Evolutionary conservation across 257 asterid species (phyloP).

Genomic region (Solanum dulcamara): DNA sequence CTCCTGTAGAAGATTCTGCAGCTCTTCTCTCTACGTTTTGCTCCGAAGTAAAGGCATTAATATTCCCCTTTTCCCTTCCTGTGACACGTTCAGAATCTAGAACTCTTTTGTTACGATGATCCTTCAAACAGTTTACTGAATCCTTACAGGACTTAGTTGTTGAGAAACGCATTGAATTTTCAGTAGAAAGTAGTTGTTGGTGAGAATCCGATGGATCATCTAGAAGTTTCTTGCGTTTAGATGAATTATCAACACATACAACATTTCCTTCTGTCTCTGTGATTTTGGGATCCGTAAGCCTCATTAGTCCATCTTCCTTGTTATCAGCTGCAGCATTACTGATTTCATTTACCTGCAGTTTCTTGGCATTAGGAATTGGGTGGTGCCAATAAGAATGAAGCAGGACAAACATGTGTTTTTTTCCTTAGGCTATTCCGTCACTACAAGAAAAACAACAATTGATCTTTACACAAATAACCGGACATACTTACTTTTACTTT

Average conservation of each 20-base stretch:
- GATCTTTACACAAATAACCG: too few relatives aligned
- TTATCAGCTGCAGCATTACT: background rate
- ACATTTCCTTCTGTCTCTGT: conserved; percentile 1
- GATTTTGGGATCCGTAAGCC: background rate
- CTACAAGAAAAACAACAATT: background rate
- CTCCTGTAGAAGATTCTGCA: conserved; percentile 28
- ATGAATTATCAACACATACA: conserved; percentile 4
- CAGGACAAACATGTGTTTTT: background rate
- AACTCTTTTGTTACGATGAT: background rate
- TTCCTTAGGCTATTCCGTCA: background rate
- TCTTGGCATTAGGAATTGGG: background rate
- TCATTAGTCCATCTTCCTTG: too few relatives aligned
- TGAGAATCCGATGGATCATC: background rate
- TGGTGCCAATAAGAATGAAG: background rate
- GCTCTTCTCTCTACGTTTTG: background rate
- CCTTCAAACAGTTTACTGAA: background rate
- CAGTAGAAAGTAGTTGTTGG: background rate
- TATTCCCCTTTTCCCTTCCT: background rate
- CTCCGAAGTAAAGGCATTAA: background rate
- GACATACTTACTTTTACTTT: too few relatives aligned
- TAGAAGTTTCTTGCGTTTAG: background rate
- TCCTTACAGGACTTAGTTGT: background rate
- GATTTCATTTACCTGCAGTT: background rate
- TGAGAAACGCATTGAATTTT: background rate
- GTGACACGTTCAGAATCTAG: background rate